Evolutionary conservation across 306 rosid genomes (phyloP).

Genomic region (Vicia villosa): DNA sequence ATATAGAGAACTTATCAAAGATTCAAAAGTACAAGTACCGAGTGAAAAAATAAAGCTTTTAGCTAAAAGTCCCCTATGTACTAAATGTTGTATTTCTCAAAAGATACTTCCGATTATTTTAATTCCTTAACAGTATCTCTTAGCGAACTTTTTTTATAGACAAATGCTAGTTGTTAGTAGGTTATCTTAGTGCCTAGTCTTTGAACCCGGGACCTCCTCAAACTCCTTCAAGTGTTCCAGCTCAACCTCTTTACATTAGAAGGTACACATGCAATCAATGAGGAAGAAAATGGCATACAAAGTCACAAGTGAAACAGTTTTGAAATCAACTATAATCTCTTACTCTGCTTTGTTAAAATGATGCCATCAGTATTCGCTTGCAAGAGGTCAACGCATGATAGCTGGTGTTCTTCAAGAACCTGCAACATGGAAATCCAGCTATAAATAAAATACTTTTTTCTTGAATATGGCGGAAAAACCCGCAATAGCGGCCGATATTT

Average conservation of each 20-base stretch:
- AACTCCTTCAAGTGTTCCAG: background rate
- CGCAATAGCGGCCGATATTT: too few relatives aligned
- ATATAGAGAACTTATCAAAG: background rate
- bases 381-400: conserved; percentile 73
- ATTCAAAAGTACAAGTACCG: background rate
- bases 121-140: background rate
- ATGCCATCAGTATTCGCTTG: conserved; percentile 68
- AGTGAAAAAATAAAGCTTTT: background rate
- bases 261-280: conserved; percentile 8
- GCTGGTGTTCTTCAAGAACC: conserved; percentile 93
- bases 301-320: conserved; percentile 25
- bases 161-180: background rate
- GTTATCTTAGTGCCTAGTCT: background rate
- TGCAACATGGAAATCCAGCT: conserved; percentile 41
- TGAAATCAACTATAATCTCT: conserved; percentile 36
- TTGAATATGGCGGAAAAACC: too few relatives aligned
- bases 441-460: too few relatives aligned
- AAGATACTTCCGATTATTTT: conserved; percentile 1
- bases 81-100: background rate
- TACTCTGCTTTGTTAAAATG: conserved; percentile 79
- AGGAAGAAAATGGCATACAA: conserved; percentile 26
- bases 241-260: background rate
- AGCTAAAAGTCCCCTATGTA: background rate
- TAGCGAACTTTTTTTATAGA: background rate
- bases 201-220: background rate